These are phyloP conservation scores for Blepharisma stoltei DNA, from an alignment of 73 alveolate genomes.

Conservation along the genomic window DNA sequence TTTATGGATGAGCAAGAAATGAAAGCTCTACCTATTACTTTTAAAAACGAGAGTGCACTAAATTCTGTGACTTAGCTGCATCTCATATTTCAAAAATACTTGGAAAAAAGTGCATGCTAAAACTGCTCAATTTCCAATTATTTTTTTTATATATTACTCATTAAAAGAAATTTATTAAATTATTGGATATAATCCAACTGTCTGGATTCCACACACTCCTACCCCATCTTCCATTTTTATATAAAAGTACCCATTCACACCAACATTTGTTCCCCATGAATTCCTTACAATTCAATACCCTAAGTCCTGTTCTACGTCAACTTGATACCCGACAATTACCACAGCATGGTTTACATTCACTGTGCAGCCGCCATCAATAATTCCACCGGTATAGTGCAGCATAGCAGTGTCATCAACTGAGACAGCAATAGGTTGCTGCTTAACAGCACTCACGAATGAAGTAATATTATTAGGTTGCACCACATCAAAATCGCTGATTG, in stretches of 20 bases:
- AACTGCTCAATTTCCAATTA: too few species aligned
- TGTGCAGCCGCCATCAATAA: not conserved
- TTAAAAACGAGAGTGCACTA: too few species aligned
- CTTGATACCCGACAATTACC: conserved; percentile 53
- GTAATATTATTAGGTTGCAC: not conserved
- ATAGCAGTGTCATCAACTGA: not conserved
- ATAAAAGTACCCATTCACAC: conserved; percentile 52
- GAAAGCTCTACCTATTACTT: too few species aligned
- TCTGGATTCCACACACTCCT: not conserved
- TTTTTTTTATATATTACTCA: too few species aligned
- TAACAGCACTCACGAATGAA: not conserved
- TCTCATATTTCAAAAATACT: too few species aligned
- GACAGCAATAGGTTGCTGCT: not conserved
- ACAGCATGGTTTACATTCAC: conserved; percentile 54
- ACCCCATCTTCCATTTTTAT: conserved; percentile 22
- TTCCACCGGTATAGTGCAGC: not conserved
- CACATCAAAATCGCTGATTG: not conserved
- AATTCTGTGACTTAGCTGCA: too few species aligned
- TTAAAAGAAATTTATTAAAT: too few species aligned
- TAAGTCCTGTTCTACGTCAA: conserved; percentile 27
- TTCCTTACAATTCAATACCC: conserved; percentile 62
- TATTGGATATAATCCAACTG: too few species aligned
- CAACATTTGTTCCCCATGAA: conserved; percentile 69
- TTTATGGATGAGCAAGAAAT: too few species aligned
- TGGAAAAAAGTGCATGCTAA: too few species aligned